Evolutionary conservation across 129 eudicot genomes (phyloP).

Genomic region (Centaurea solstitialis): DNA sequence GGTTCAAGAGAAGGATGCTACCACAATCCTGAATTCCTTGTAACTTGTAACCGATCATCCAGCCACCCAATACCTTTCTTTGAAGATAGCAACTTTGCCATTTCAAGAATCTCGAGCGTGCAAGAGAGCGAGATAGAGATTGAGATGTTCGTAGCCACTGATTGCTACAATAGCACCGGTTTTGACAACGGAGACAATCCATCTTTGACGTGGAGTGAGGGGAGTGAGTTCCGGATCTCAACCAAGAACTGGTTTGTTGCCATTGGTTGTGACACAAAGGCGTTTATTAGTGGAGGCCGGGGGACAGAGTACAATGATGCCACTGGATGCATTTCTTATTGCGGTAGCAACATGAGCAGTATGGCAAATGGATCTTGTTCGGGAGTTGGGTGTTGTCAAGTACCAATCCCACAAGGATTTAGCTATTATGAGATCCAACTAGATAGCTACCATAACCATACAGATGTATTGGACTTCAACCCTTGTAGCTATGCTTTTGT

Average conservation of each 20-base stretch:
- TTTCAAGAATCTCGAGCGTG: constrained; percentile 6
- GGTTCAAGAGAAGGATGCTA: constrained; percentile 22
- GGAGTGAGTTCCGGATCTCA: neutral
- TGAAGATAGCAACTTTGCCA: neutral
- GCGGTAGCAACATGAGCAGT: neutral
- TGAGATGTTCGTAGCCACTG: neutral
- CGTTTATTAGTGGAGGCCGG: constrained; percentile 17
- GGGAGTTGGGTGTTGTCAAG: constrained; percentile 39
- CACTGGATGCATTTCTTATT: constrained; percentile 16
- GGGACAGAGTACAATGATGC: no score
- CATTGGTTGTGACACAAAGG: constrained; percentile 29
- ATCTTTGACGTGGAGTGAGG: neutral
- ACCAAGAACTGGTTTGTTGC: constrained; percentile 22
- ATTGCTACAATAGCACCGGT: constrained; percentile 26
- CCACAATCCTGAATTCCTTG: neutral
- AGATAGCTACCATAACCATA: constrained; percentile 18
- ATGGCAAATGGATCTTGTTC: constrained; percentile 31
- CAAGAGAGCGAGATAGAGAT: constrained; percentile 18
- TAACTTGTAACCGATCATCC: constrained; percentile 18
- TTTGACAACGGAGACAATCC: neutral
- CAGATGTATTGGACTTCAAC: constrained; percentile 14
- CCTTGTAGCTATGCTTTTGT: constrained; percentile 48
- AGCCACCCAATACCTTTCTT: neutral
- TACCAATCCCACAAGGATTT: constrained; percentile 32
- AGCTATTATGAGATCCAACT: neutral